Percentiles rank a stretch among this genome's conserved stretches.
These are phyloP conservation scores for Fusarium mundagurra DNA, from an alignment of 2,329 filamentous ascomycete species.

Conservation along the genomic window DNA sequence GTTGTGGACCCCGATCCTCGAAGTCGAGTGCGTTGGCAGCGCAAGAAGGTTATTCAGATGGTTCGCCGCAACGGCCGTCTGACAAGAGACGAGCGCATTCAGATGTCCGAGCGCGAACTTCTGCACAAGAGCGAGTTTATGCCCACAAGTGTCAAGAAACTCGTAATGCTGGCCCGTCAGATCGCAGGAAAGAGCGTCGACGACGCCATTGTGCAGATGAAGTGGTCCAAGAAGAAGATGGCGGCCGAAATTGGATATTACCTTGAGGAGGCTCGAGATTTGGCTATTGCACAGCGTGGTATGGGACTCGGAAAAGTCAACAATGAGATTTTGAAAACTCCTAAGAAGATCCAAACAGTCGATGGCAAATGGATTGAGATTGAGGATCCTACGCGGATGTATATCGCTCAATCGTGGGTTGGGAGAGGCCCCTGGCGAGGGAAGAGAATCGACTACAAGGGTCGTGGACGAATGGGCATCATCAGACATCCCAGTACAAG, in stretches of 20 bases:
- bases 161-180: conserved; percentile 85
- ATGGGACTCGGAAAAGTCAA: conserved; percentile 77
- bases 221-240: conserved; percentile 93
- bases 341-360: conserved; percentile 73
- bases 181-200: conserved; percentile 94
- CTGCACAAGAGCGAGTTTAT: conserved; percentile 74
- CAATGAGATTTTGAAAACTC: conserved; percentile 51
- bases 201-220: conserved; percentile 94
- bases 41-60: conserved; percentile 83
- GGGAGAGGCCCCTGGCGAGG: conserved; percentile 74
- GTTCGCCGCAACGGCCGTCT: conserved; percentile 67
- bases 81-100: conserved; percentile 72
- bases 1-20: conserved; percentile 80
- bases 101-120: conserved; percentile 67
- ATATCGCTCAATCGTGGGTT: conserved; percentile 94
- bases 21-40: conserved; percentile 78
- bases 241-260: conserved; percentile 82
- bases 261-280: conserved; percentile 81
- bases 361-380: conserved; percentile 78
- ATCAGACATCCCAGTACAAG: conserved; percentile 79
- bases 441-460: conserved; percentile 73
- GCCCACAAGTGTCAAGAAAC: conserved; percentile 91
- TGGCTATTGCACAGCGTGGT: conserved; percentile 80
- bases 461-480: conserved; percentile 75
- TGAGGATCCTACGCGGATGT: conserved; percentile 81